Evolutionary conservation across 495 filamentous ascomycete species (phyloP), one percentile per base, ranked within the genome.

Genomic region (Zalerion maritima): DNA sequence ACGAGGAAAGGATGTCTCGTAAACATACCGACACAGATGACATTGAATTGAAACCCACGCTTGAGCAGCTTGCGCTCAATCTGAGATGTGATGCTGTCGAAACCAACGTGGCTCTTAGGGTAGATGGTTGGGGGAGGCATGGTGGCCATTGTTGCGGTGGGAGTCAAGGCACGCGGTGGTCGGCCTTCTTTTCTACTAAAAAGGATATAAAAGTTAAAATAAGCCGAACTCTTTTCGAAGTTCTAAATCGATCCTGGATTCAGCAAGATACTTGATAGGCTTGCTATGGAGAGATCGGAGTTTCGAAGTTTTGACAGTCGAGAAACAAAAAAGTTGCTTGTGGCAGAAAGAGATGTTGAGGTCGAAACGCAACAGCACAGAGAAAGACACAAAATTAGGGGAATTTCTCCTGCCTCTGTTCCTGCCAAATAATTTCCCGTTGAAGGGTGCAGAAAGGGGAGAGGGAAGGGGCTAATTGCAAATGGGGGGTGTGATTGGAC

Each of bases 11-110:
- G 4, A 22, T 24, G 3, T 32, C n/a, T n/a, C n/a, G n/a, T 32
- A 30, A 21, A 75, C 87, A 52, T 66, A 97, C 89, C 89, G 59
- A 99, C 89, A 58, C 91, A 96, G 61, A 99, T 99, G 45, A 99
- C 78, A 57, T 99, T 99, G 72, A 99, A 99, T 59, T 99, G 89
- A 58, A 99, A 99, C 43, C 89, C 89, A 54, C 89, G 85, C 72
- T 99, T 99, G 57, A 99, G 62, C 43, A 99, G 80, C 75, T 99
- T 99, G 61, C 81, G 77, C 71, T 97, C 87, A 45, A 96, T 94
- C 64, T 96, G 86, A 20, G 75, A 81, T 34, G 86, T 94, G 61
- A 96, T 94, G 62, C 89, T 94, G 66, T 97, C 86, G 64, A 96
- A 94, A 71, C 91, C 86, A 60, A 96, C 89, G 68, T 96, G 87